Evolutionary conservation across 139 green algal genomes (phyloP), one percentile per base, ranked within the genome.

Genomic region (Chlamydomonas schloesseri): DNA sequence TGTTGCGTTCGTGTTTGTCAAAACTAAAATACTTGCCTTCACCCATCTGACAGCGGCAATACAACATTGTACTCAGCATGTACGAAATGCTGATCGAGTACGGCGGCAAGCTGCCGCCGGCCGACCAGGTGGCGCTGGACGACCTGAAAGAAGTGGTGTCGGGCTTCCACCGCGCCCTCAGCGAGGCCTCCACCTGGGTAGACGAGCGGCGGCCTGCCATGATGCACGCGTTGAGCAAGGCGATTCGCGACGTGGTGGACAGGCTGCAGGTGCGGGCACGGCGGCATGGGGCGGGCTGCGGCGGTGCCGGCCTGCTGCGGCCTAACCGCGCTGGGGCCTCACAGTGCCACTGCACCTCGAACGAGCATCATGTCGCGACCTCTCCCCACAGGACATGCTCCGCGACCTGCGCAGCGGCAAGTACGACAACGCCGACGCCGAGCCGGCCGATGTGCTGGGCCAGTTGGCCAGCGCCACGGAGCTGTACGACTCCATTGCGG

Each of bases 81-180:
- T 92, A 92, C 60, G 86, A 90, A 3, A 93, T 93, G 88, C 88
- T 93, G 11, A 57, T 37, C 1, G 80, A 90, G 81, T 93, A 90
- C 53, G 90, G 90, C 8, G 90, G 87, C 58, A 93, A 93, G 86
- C 65, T 91, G 53, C 87, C 87, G 55, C 87, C 85, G 11, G 78
- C 68, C 0, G 90, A 91, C 78, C 90, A 93, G 87, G 81, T 87
- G 17, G 68, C 87, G 26, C 60, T 91, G 46, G 88, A 91, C 69
- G 88, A 91, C 83, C 75, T 91, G 79, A 92, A 92, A 76, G 88
- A 92, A 53, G 77, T 73, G 64, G 77, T 93, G 29, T 37, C 37
- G 0, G 55, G 76, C 50, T 91, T 91, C 71, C 82, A 87, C 31
- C 79, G 89, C 33, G 71, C 77, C 2, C 75, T 93, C 58, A 55